These are phyloP conservation scores for Pisolithus marmoratus DNA, from an alignment of 768 basidiomycete species.

Conservation along the genomic window DNA sequence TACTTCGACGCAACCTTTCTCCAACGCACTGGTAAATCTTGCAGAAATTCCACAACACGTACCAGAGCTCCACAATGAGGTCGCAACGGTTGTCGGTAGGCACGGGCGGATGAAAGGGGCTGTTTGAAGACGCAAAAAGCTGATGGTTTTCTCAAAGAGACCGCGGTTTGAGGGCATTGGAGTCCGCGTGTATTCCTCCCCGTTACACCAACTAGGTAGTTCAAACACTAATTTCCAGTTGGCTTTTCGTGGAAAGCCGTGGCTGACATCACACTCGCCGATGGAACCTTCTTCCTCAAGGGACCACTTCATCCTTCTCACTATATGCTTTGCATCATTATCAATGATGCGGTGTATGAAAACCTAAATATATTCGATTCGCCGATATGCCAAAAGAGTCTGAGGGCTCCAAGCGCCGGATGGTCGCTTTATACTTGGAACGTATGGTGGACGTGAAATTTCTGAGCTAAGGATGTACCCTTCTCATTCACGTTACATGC, in stretches of 20 bases:
- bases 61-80: slow-evolving; percentile 33
- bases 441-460: slow-evolving; percentile 15
- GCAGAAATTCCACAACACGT: slow-evolving; percentile 31
- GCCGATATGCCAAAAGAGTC: slow-evolving; percentile 27
- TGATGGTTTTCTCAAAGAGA: slow-evolving; percentile 38
- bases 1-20: too few relatives aligned
- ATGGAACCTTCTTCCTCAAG: slow-evolving; percentile 33
- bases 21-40: slow-evolving; percentile 32
- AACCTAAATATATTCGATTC: slow-evolving; percentile 38
- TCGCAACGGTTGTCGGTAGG: slow-evolving; percentile 21
- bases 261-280: slow-evolving; percentile 31
- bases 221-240: slow-evolving; percentile 9
- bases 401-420: slow-evolving; percentile 29
- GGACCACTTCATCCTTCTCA: slow-evolving; percentile 25
- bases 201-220: not conserved
- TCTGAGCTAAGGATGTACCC: not conserved
- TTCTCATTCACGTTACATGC: not conserved
- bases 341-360: slow-evolving; percentile 22
- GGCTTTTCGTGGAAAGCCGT: slow-evolving; percentile 27
- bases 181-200: slow-evolving; percentile 8
- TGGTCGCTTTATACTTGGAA: slow-evolving; percentile 28
- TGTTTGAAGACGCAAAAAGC: slow-evolving; percentile 31
- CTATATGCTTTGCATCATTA: slow-evolving; percentile 14
- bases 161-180: slow-evolving; percentile 26
- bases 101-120: slow-evolving; percentile 27